Evolutionary conservation across 495 filamentous ascomycete species (phyloP), one percentile per base, ranked within the genome.

Genomic region (Lichenothelia convexa): DNA sequence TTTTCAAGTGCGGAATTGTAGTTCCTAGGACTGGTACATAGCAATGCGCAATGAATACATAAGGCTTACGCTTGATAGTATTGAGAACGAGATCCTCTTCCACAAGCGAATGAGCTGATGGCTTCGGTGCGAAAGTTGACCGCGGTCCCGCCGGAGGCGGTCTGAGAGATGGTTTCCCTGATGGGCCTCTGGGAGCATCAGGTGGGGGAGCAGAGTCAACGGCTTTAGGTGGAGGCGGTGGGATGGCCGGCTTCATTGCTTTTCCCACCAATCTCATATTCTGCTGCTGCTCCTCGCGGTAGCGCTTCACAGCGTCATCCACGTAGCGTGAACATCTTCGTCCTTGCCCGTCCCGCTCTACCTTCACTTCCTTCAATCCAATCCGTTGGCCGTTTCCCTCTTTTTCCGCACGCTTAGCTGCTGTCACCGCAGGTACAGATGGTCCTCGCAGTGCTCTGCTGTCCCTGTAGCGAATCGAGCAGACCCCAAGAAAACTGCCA

Each of bases 401-500:
- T 55, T 61, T 64, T 53, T 77, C 76, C 50, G 89, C 89, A 32
- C 69, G 69, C 50, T 70, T 76, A 1, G 91, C 91, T 42, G 71
- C 73, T 26, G 71, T 66, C 8, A 82, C 89, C n/a, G 68, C 47
- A 7, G 65, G 45, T 8, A 68, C 52, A 3, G 27, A 27, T 12
- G 52, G 47, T 16, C 63, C 61, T 32, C 54, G 70, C 49, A 52
- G 64, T 3, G 69, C 65, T 38, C 58, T 63, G 16, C 66, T 70
- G 44, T 94, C 87, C 49, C 75, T 74, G 58, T 91, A 99, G 43
- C 77, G 73, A 50, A 99, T 78, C 13, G 79, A 78, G 35, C 83
- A 91, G 46, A 99, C 79, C 2, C 89, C 89, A 1, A 99, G 68
- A 45, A 83, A 89, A 40, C 78, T 91, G 8, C 89, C 91, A 12